A percentile compares a stretch with the other conserved stretches of the same genome.
phyloP scores from a whole-genome alignment of 2,329 filamentous ascomycete species.

The Colletotrichum spaethianum region DNA sequence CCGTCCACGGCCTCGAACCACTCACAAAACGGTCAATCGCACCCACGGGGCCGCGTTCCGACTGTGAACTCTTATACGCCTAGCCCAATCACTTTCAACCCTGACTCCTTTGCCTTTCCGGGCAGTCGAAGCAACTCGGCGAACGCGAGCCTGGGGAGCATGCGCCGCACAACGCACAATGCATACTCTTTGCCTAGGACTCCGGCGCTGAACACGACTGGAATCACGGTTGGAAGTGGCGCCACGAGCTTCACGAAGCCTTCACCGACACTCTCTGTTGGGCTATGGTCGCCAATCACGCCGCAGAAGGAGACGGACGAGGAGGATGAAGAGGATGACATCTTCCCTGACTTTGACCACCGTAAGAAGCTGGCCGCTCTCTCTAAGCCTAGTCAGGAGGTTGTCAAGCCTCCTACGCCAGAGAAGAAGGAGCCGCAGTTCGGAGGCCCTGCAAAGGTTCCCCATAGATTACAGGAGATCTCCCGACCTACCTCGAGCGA shows the following conservation, averaged over 20 bases:
- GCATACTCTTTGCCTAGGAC: conserved; percentile 43
- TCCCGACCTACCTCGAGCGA: conserved; percentile 40
- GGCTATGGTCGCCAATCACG: conserved; percentile 62
- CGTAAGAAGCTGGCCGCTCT: conserved; percentile 48
- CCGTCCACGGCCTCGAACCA: conserved; percentile 54
- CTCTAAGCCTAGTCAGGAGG: conserved; percentile 28
- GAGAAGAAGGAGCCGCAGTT: conserved; percentile 44
- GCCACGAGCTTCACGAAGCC: conserved; percentile 51
- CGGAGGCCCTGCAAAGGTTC: conserved; percentile 32
- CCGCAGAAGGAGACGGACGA: conserved; percentile 53
- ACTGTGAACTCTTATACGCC: conserved; percentile 39
- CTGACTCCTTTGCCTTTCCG: conserved; percentile 53
- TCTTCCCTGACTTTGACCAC: conserved; percentile 67
- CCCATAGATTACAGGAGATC: conserved; percentile 39
- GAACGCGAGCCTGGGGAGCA: conserved; percentile 55
- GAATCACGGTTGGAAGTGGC: conserved; percentile 58
- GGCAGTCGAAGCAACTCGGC: conserved; percentile 62
- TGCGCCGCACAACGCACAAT: conserved; percentile 50
- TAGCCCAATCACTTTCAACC: conserved; percentile 52
- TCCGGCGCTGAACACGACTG: conserved; percentile 50
- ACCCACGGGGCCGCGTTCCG: conserved; percentile 55
- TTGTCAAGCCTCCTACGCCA: conserved; percentile 37
- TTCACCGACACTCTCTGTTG: conserved; percentile 59
- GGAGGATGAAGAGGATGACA: conserved; percentile 62
- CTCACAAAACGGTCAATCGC: conserved; percentile 46